These are phyloP conservation scores for Syzygium aromaticum DNA, from an alignment of 345 rosid genomes.

Conservation along the genomic window DNA sequence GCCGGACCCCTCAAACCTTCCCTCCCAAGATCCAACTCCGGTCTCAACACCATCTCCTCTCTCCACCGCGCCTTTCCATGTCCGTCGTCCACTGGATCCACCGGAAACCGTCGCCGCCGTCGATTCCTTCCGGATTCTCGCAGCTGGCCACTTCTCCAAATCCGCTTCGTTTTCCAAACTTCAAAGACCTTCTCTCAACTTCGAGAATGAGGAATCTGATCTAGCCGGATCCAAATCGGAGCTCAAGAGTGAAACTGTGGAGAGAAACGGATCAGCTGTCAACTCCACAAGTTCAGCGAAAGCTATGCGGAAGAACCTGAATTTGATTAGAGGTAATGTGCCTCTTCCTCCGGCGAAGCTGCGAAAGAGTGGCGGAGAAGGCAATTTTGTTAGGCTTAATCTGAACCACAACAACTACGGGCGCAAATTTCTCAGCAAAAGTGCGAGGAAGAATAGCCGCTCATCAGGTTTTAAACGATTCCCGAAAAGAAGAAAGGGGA, in stretches of 20 bases:
- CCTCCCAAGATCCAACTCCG: not conserved
- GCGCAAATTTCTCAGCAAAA: conserved; percentile 50
- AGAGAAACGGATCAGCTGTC: conserved; percentile 1
- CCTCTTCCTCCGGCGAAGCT: conserved; percentile 42
- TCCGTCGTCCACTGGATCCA: conserved; percentile 49
- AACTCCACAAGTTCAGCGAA: conserved; percentile 5
- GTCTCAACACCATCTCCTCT: conserved; percentile 3
- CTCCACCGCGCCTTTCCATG: conserved; percentile 13
- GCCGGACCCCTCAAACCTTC: not conserved
- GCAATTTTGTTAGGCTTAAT: conserved; percentile 83
- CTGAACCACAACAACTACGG: conserved; percentile 29
- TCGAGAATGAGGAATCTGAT: conserved; percentile 17
- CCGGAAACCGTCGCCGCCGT: conserved; percentile 9
- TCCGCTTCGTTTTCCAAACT: conserved; percentile 56
- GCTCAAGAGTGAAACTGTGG: conserved; percentile 1
- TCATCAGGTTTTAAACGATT: conserved; percentile 11
- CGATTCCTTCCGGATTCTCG: conserved; percentile 32
- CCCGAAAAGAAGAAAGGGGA: conserved; percentile 43
- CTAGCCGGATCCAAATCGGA: not conserved
- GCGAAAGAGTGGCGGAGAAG: conserved; percentile 46
- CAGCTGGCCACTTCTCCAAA: conserved; percentile 49
- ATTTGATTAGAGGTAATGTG: conserved; percentile 36
- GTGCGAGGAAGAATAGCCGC: conserved; percentile 17
- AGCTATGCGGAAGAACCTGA: conserved; percentile 28
- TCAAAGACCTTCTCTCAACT: conserved; percentile 29